Base-by-base conservation (phyloP, 257 asterid genomes). In the Gentiana straminea region DNA sequence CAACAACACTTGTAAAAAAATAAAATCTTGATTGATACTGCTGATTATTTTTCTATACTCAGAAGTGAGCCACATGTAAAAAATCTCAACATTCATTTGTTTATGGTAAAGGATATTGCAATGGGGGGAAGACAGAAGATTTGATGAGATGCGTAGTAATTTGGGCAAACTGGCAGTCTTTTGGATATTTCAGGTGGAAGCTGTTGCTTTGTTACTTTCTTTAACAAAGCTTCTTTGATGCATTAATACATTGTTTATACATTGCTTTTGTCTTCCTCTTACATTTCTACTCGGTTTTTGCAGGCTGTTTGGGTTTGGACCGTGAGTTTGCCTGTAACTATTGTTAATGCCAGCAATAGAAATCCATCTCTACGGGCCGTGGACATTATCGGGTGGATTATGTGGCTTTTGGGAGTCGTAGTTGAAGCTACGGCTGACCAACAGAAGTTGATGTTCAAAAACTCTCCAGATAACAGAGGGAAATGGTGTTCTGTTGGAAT, bases 251-350 rank as follows among this genome's bases (percentile, higher is more conserved):
- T 15, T 15, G 24, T 15, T 15, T 15, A 15, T 15, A 15, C 24
- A 15, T 15, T 15, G 24, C 24, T 13, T 32, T 34, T 11, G 2
- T 45, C 55, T 53, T 61, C 13, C 61, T 62, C 45, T 56, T 43
- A 38, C 48, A 52, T 47, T 35, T 44, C 6, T 9, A 2, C 34
- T 35, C 47, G 33, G 46, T 55, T 34, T 24, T 64, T 32, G 64
- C 80, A 91, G 95, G 94, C 98, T 47, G 79, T 92, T 35, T 92
- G 98, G 98, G 98, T 92, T 41, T 92, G 98, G 98, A 83, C 91
- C 55, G 98, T 88, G 78, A 92, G 94, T 71, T 81, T 88, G 63
- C 97, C 98, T 0, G 79, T 92, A 68, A 92, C 98, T 58, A 53
- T 92, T 73, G 94, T 88, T 54, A 92, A 88, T 68, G 89, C 95